Base-by-base conservation (phyloP, 305 asterid genomes). In the Caryopteris hybrid region DNA sequence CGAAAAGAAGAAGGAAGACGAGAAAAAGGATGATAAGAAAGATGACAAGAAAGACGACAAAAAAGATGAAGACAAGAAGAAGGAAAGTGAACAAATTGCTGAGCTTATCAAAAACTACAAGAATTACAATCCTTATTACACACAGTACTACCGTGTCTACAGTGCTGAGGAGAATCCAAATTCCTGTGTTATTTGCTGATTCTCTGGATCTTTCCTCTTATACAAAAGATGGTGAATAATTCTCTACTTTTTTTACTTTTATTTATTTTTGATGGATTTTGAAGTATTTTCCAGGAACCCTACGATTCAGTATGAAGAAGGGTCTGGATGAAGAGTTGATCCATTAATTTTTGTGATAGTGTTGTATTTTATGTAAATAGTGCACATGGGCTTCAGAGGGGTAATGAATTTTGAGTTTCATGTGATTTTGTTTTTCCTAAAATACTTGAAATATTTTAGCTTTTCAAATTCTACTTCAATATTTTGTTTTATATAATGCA, bases 131-230 rank as follows among this genome's bases (percentile, higher is more conserved):
- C 87, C 90, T 36, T 41, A 76, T 31, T 48, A 76, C 79, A 6
- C 84, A 13, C 90, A 71, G 42, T 36, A 58, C n/a, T 79, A 82
- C 69, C 67, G 22, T 58, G 84, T 70, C 39, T 62, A 79, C 60
- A 79, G 87, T 33, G 62, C 45, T n/a, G 96, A 85, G 61, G 91
- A 88, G 51, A 71, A 86, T 42, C 95, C 97, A 6, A 88, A 81
- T 77, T 70, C 89, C 33, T 91, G 97, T 74, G 80, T 83, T 52
- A 81, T 88, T 34, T 88, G 64, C 52, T 91, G 65, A 80, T 16
- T 42, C 1, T 45, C 11, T 36, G 36, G 10, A 2, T 39, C 18
- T 29, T 57, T 4, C 3, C 4, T 33, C 0, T 52, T 51, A 66
- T 18, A 39, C 25, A 34, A 46, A 48, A 16, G 14, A 18, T 43